These are phyloP conservation scores for Sarocladium oryzae DNA, from an alignment of 2,329 filamentous ascomycete species.

Conservation along the genomic window DNA sequence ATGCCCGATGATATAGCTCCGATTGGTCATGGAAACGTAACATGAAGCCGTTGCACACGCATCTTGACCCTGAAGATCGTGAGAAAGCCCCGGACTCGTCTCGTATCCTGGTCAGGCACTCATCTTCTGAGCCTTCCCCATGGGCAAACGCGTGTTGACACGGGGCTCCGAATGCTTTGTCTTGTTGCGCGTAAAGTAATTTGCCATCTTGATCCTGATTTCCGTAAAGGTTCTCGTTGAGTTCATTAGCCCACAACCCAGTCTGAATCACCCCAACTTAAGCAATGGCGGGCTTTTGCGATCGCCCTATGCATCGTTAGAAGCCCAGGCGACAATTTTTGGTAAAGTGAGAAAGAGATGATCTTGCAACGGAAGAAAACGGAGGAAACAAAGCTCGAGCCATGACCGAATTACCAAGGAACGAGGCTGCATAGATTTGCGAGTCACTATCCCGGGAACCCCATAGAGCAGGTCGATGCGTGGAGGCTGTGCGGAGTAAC, in stretches of 20 bases:
- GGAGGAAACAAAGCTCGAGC: background rate
- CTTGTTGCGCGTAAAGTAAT: background rate
- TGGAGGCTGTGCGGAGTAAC: background rate
- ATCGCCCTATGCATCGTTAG: no score
- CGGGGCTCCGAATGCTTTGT: background rate
- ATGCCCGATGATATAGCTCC: background rate
- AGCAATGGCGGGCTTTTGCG: no score
- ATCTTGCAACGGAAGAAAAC: conserved; percentile 9
- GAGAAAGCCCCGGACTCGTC: background rate
- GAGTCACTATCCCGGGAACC: background rate
- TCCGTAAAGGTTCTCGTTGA: no score
- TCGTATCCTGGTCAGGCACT: background rate
- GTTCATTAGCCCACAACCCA: no score
- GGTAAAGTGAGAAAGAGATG: no score
- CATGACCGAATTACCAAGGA: background rate
- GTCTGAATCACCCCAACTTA: no score
- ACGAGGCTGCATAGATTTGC: background rate
- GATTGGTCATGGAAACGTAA: conserved; percentile 7
- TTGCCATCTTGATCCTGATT: no score
- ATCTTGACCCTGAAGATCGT: background rate
- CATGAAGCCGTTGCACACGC: background rate
- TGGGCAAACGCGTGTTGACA: background rate
- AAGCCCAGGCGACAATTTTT: no score
- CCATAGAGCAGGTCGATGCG: background rate
- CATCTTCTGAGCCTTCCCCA: background rate